Evolutionary conservation across 495 filamentous ascomycete genomes (phyloP).

Genomic region (Penicillium angulare): DNA sequence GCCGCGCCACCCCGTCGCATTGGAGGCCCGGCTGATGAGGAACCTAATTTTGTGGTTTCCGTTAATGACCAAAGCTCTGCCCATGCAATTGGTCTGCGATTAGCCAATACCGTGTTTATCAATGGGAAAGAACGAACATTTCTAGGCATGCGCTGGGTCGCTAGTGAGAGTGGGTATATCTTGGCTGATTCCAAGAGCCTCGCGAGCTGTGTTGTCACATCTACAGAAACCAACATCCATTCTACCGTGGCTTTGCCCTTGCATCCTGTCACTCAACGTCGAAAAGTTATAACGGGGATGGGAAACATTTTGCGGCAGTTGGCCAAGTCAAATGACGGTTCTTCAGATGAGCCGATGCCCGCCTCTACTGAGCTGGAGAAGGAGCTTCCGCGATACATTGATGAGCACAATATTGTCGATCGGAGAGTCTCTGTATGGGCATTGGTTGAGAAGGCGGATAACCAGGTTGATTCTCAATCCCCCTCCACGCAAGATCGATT

Average conservation of each 20-base stretch:
- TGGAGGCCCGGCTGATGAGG: constrained; percentile 28
- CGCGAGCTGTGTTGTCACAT: constrained; percentile 29
- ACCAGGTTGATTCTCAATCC: constrained; percentile 10
- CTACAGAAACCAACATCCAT: constrained; percentile 11
- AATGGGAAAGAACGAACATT: constrained; percentile 67
- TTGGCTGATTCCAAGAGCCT: constrained; percentile 29
- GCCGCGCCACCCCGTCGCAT: constrained; percentile 29
- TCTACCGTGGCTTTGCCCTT: constrained; percentile 49
- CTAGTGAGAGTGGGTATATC: constrained; percentile 15
- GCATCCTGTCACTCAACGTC: constrained; percentile 61
- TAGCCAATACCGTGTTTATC: constrained; percentile 75
- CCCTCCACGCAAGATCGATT: constrained; percentile 22
- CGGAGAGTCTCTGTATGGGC: constrained; percentile 72
- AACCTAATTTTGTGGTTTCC: constrained; percentile 35
- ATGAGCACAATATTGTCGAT: constrained; percentile 40
- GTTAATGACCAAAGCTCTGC: constrained; percentile 11
- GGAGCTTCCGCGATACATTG: constrained; percentile 59
- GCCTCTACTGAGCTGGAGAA: constrained; percentile 76
- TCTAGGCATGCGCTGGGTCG: constrained; percentile 54
- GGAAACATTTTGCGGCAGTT: constrained; percentile 81
- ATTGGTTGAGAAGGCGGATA: constrained; percentile 48
- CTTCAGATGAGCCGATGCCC: constrained; percentile 49
- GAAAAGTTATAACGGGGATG: constrained; percentile 63
- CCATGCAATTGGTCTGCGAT: constrained; percentile 52
- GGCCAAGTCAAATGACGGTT: constrained; percentile 42